phyloP scores from a whole-genome alignment of 2,329 filamentous ascomycete species.

The Pyrenophora teres region DNA sequence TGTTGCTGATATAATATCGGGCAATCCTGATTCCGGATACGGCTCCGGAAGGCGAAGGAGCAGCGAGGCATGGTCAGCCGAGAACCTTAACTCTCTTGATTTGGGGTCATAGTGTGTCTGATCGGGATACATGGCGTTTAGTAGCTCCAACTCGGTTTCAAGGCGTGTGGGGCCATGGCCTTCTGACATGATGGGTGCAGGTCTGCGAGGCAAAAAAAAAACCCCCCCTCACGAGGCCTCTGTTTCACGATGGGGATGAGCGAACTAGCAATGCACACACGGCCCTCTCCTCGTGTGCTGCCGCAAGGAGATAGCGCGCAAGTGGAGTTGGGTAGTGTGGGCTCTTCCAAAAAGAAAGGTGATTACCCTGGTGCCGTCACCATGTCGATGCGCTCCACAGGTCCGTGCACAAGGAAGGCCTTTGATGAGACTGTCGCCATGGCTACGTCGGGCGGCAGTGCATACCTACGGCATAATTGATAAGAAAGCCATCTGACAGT shows the following conservation, averaged over 20 bases:
- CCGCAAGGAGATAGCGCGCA: not conserved
- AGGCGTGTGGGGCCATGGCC: constrained; percentile 29
- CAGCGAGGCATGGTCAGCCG: constrained; percentile 31
- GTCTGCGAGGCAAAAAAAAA: not conserved
- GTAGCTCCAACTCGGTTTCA: constrained; percentile 47
- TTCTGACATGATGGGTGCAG: constrained; percentile 11
- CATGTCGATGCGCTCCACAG: constrained; percentile 3
- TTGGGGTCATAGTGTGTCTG: constrained; percentile 43
- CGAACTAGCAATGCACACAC: not conserved
- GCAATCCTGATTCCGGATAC: constrained; percentile 46
- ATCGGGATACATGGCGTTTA: constrained; percentile 53
- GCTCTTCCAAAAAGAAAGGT: not conserved
- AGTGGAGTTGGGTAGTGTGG: constrained; percentile 5
- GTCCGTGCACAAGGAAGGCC: not conserved
- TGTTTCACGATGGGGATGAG: not conserved
- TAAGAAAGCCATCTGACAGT: constrained; percentile 1
- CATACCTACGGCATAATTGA: constrained; percentile 3
- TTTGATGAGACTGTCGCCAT: constrained; percentile 1
- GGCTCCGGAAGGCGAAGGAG: constrained; percentile 47
- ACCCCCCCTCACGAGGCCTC: not conserved
- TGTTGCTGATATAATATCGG: constrained; percentile 48
- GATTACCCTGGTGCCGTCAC: constrained; percentile 3
- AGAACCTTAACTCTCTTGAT: constrained; percentile 48
- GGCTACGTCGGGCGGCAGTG: constrained; percentile 3
- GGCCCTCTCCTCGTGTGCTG: constrained; percentile 2